Evolutionary conservation across 805 yeast species (phyloP), one percentile per base, ranked within the genome.

Genomic region (Saccharomycopsis fodiens): DNA sequence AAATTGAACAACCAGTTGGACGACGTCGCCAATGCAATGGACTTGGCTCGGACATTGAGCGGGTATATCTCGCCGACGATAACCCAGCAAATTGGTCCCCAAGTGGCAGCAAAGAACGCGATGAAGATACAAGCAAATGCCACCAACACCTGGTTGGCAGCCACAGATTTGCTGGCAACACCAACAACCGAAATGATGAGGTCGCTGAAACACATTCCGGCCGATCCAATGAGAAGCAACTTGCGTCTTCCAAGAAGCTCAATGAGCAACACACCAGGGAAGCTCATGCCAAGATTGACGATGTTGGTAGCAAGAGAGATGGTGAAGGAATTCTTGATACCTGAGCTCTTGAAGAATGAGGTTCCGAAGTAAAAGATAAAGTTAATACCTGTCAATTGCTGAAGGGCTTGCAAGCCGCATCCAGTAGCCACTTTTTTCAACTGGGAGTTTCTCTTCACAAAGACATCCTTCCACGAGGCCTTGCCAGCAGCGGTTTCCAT

Each of bases 21-120:
- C 31, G 89, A 83, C 21, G 84, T 79, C 10, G 84, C 73, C 43
- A 84, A 61, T 27, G 85, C 77, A 47, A 82, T 76, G 48, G 85
- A 85, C 59, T 79, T 79, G 44, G 85, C 83, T 60, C 93, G 76
- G 52, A 80, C 77, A 60, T 82, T 76, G 44, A 83, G 74, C 52
- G 89, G 85, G 72, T 73, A 84, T 38, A 73, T 63, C 56, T 76
- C 82, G 55, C 78, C 77, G 56, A 66, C 61, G 45, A 75, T 61
- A 42, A 76, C 84, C 88, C 89, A 80, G 79, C 4, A 82, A 79
- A 41, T 77, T 37, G 89, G 87, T 61, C 88, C 91, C 94, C 94
- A 85, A 22, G 91, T 75, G 3, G 85, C 71, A 7, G 93, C 94
- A 67, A 83, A 82, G 61, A 80, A 79, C 46, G 82, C 78, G 54